phyloP scores from a whole-genome alignment of 768 basidiomycete species.

The Trametes cingulata region DNA sequence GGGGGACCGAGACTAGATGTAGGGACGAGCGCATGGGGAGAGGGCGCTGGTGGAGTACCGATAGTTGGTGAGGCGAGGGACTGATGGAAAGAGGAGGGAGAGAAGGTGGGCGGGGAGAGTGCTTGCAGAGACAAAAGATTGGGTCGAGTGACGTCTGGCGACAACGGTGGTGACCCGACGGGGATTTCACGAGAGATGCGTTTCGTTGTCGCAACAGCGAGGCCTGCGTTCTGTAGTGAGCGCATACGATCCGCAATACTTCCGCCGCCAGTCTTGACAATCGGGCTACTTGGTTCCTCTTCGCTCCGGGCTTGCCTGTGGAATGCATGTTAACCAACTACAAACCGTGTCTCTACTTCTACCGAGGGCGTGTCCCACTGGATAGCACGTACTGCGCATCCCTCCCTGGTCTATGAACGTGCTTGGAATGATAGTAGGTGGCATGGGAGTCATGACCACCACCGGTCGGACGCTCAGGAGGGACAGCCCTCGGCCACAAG shows the following conservation, averaged over 20 bases:
- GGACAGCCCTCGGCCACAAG: neutral
- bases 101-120: constrained; percentile 26
- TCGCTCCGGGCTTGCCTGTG: constrained; percentile 1
- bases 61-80: constrained; percentile 28
- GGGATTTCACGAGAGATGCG: constrained; percentile 55
- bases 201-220: constrained; percentile 57
- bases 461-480: neutral
- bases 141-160: constrained; percentile 35
- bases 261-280: constrained; percentile 47
- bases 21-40: constrained; percentile 62
- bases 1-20: constrained; percentile 74
- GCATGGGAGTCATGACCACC: too few species aligned
- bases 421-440: neutral
- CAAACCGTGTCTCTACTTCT: too few species aligned
- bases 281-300: constrained; percentile 20
- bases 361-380: neutral
- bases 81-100: constrained; percentile 17
- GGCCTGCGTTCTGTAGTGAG: constrained; percentile 70
- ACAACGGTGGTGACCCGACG: constrained; percentile 35
- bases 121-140: constrained; percentile 43
- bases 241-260: constrained; percentile 83
- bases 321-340: neutral
- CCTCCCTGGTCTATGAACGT: neutral
- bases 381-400: neutral
- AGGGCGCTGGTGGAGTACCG: constrained; percentile 29